Evolutionary conservation across 345 rosid genomes (phyloP), one percentile per base, ranked within the genome.

Genomic region (Salix purpurea): DNA sequence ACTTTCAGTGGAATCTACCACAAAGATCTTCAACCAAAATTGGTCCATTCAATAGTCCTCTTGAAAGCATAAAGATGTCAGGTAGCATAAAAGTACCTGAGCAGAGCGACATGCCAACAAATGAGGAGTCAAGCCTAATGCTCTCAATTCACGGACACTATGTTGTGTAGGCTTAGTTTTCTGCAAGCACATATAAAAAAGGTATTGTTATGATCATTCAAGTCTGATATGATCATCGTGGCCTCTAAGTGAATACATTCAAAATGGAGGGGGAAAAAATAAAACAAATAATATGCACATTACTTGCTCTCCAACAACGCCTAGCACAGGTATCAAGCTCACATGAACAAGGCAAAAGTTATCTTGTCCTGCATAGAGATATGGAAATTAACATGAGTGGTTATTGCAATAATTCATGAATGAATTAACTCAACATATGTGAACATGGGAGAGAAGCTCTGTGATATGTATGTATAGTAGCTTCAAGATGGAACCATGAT

Each of bases 141-240:
- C 84, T 74, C 84, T 77, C 76, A 82, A 40, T 74, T 82, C 84
- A 78, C 84, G 81, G 36, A 82, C 84, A 66, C 84, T 82, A 9
- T 82, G 84, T 23, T 82, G 84, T 18, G 84, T 82, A 65, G 84
- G 84, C 76, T 82, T 82, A 37, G 84, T 82, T 77, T 82, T 82
- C 84, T 82, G 78, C 73, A 77, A 30, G 50, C 70, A 70, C 7
- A 65, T 7, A 58, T 54, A 12, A 76, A 44, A 26, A 23, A 72
- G 12, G 23, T 24, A 32, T 12, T 13, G 42, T 46, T 48, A 61
- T 64, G 65, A 77, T 48, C 65, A 52, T 36, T 58, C 36, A 58
- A 72, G 36, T 54, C 4, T 26, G 19, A 74, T 44, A 60, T 28
- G 6, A 78, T 66, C 30, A 39, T 23, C 66, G 2, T 34, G 12